These are phyloP conservation scores for Magnolia changhungtana DNA, from an alignment of 164 flowering plant species.

Conservation along the genomic window DNA sequence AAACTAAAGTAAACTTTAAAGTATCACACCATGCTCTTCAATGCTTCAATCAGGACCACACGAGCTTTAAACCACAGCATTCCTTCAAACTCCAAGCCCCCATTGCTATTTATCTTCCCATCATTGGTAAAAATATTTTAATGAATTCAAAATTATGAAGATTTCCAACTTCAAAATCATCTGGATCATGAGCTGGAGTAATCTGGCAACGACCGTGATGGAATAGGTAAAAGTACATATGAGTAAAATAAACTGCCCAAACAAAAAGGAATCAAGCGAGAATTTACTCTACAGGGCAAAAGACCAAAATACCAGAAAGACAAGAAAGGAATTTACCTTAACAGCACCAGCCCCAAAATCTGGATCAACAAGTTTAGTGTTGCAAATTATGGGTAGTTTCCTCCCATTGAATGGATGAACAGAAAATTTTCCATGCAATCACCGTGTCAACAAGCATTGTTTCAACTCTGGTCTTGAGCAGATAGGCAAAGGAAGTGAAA, in stretches of 20 bases:
- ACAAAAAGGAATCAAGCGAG: background rate
- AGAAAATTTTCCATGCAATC: constrained; percentile 89
- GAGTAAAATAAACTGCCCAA: background rate
- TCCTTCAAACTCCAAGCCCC: constrained; percentile 74
- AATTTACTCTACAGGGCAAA: too few relatives aligned
- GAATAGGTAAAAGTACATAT: background rate
- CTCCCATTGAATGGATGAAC: constrained; percentile 93
- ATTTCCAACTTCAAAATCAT: constrained; percentile 97
- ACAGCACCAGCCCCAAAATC: constrained; percentile 95
- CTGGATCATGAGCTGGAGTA: constrained; percentile 97
- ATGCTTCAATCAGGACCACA: constrained; percentile 62
- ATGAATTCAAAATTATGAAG: constrained; percentile 81
- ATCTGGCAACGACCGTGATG: constrained; percentile 45
- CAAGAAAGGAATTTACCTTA: constrained; percentile 45
- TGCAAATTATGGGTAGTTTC: constrained; percentile 79
- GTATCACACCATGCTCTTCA: constrained; percentile 57
- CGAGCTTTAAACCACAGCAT: constrained; percentile 94
- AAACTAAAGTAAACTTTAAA: too few relatives aligned
- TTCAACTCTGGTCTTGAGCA: constrained; percentile 90
- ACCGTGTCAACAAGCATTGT: constrained; percentile 98
- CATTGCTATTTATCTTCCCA: constrained; percentile 84
- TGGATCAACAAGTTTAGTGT: constrained; percentile 78
- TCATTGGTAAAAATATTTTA: constrained; percentile 85
- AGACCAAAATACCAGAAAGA: too few relatives aligned
- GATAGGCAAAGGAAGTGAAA: constrained; percentile 94